These are phyloP conservation scores for Fusarium vanettenii DNA, from an alignment of 2,329 filamentous ascomycete genomes.

Conservation along the genomic window DNA sequence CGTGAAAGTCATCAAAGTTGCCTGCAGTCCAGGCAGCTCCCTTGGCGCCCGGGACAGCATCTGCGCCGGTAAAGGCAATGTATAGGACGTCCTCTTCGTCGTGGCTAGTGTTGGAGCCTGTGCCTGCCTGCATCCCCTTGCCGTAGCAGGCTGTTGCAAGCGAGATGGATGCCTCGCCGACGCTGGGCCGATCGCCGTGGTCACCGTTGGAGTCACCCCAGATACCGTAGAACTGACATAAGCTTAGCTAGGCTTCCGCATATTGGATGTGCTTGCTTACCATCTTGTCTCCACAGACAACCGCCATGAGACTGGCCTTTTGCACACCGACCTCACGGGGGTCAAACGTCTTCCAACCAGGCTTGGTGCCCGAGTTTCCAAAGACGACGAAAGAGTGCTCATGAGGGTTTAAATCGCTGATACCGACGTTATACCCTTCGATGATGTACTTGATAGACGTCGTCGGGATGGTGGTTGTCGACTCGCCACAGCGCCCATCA, in stretches of 20 bases:
- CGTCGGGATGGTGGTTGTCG: conserved; percentile 5
- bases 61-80: conserved; percentile 65
- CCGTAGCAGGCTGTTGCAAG: conserved; percentile 66
- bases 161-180: conserved; percentile 65
- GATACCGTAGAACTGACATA: conserved; percentile 60
- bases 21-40: conserved; percentile 64
- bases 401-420: conserved; percentile 61
- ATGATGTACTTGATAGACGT: conserved; percentile 59
- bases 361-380: conserved; percentile 56
- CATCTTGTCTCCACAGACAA: conserved; percentile 63
- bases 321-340: conserved; percentile 55
- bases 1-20: conserved; percentile 55
- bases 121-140: conserved; percentile 57
- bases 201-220: conserved; percentile 70
- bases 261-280: conserved; percentile 36
- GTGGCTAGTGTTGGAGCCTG: conserved; percentile 55
- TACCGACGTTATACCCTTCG: conserved; percentile 48
- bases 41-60: conserved; percentile 63
- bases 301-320: conserved; percentile 64
- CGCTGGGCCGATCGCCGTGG: conserved; percentile 52
- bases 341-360: conserved; percentile 52
- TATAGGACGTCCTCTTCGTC: conserved; percentile 68
- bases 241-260: neutral
- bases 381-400: conserved; percentile 66
- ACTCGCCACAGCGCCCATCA: conserved; percentile 48